phyloP scores from a whole-genome alignment of 345 rosid genomes.

The Citrus mangshanensis region DNA sequence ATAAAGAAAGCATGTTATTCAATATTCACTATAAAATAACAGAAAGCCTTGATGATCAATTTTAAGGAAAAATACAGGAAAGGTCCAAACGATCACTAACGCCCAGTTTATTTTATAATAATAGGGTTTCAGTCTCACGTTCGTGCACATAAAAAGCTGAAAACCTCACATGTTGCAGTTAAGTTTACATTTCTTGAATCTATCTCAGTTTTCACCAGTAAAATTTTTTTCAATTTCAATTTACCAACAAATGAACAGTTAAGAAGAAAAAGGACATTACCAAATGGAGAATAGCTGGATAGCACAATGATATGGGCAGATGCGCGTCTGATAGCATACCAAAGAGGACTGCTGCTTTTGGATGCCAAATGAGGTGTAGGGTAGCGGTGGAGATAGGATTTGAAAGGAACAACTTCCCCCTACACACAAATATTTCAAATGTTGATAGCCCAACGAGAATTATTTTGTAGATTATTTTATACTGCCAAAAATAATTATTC shows the following conservation, averaged over 20 bases:
- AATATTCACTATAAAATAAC: neutral
- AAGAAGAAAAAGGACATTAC: conserved; percentile 39
- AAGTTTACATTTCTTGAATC: neutral
- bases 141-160: too few species aligned
- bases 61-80: neutral
- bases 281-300: conserved; percentile 95
- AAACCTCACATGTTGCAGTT: neutral
- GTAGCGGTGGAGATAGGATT: conserved; percentile 72
- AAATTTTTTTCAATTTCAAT: neutral
- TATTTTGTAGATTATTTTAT: neutral
- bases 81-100: neutral
- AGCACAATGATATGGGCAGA: conserved; percentile 91
- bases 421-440: conserved; percentile 21
- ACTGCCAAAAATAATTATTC: neutral
- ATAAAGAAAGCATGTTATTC: neutral
- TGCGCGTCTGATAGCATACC: conserved; percentile 89
- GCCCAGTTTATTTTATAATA: neutral
- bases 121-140: neutral
- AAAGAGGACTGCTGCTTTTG: conserved; percentile 75
- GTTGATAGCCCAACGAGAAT: conserved; percentile 11
- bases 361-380: conserved; percentile 83
- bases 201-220: neutral
- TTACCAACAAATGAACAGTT: conserved; percentile 9
- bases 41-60: neutral
- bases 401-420: conserved; percentile 88